These are phyloP conservation scores for Tulasnella sp. DNA, from an alignment of 768 basidiomycete species.

Conservation along the genomic window DNA sequence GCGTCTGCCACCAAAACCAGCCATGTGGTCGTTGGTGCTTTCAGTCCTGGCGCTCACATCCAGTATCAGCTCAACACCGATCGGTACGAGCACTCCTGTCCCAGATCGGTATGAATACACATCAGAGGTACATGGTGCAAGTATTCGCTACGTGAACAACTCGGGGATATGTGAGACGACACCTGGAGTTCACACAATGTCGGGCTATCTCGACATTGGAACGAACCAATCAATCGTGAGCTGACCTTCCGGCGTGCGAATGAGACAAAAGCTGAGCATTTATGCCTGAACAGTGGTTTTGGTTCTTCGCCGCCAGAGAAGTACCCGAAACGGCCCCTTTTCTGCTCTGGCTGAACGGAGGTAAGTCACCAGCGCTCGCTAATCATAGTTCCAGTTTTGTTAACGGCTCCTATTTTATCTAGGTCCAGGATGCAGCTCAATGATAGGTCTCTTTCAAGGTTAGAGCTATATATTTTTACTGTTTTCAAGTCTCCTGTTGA, in stretches of 20 bases:
- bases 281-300: not conserved
- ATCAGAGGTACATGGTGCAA: too few species aligned
- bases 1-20: too few species aligned
- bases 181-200: slow-evolving; percentile 2
- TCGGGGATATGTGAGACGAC: slow-evolving; percentile 12
- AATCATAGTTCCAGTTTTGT: not conserved
- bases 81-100: too few species aligned
- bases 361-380: not conserved
- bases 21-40: too few species aligned
- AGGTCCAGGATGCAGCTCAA: not conserved
- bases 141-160: slow-evolving; percentile 4
- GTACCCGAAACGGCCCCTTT: slow-evolving; percentile 3
- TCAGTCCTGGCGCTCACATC: too few species aligned
- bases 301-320: slow-evolving; percentile 7
- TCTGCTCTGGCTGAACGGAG: slow-evolving; percentile 5
- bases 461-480: too few species aligned
- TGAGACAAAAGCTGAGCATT: too few species aligned
- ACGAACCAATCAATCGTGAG: not conserved
- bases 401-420: not conserved
- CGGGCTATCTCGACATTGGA: slow-evolving; percentile 9
- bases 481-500: too few species aligned
- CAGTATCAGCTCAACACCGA: too few species aligned
- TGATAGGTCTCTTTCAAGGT: slow-evolving; percentile 9
- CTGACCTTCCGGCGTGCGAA: too few species aligned
- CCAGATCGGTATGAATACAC: too few species aligned